A percentile compares a stretch with the other conserved stretches of the same genome.
These are phyloP conservation scores for Iberis pinnata DNA, from an alignment of 345 rosid genomes.

Conservation along the genomic window DNA sequence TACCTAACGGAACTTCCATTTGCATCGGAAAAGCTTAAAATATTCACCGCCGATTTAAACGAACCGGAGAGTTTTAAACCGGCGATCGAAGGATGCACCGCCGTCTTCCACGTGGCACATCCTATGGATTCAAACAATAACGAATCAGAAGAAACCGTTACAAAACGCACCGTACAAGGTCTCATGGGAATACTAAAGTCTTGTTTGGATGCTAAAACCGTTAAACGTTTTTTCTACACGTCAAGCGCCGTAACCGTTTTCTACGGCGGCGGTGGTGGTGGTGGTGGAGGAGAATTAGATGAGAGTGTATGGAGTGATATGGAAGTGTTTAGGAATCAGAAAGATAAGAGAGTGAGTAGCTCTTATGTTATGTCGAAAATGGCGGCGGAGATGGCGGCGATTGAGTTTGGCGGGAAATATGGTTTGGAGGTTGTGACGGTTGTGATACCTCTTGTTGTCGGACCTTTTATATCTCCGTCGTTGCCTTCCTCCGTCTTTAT, in stretches of 20 bases:
- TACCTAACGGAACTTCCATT: constrained; percentile 48
- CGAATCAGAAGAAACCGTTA: constrained; percentile 43
- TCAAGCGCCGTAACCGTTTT: constrained; percentile 39
- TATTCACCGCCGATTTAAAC: constrained; percentile 44
- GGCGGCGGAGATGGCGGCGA: constrained; percentile 35
- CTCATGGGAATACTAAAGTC: constrained; percentile 44
- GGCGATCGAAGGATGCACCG: constrained; percentile 53
- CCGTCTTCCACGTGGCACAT: constrained; percentile 55
- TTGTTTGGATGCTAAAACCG: constrained; percentile 45
- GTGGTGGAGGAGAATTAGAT: constrained; percentile 24
- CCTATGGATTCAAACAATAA: constrained; percentile 35
- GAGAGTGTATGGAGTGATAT: constrained; percentile 33
- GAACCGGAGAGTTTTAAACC: constrained; percentile 43
- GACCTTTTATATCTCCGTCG: constrained; percentile 44
- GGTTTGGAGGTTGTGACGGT: constrained; percentile 43
- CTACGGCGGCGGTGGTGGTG: constrained; percentile 18
- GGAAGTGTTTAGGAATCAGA: constrained; percentile 25
- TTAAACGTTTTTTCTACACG: constrained; percentile 57
- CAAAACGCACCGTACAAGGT: constrained; percentile 44
- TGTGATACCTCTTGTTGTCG: constrained; percentile 38
- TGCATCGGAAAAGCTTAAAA: constrained; percentile 45
- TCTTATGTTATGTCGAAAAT: constrained; percentile 36
- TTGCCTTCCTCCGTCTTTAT: constrained; percentile 37
- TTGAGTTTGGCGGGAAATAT: constrained; percentile 33
- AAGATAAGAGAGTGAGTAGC: constrained; percentile 26